These are phyloP conservation scores for Debaryomycetaceae sp. DNA, from an alignment of 1,139 yeast genomes.

Conservation along the genomic window DNA sequence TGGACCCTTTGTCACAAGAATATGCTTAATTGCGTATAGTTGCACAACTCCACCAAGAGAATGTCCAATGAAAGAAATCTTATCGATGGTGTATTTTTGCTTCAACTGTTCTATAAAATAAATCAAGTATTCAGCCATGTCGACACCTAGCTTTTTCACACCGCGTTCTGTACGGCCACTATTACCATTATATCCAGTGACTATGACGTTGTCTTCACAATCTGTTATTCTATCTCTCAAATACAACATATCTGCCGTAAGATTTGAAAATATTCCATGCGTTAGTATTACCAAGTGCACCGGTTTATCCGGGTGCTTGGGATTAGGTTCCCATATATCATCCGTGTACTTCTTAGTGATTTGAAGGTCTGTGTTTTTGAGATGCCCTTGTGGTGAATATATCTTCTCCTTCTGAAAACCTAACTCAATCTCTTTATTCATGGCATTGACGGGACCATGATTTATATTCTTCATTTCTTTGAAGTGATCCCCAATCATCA, in stretches of 20 bases:
- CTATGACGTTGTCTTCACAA: constrained; percentile 47
- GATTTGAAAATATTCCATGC: constrained; percentile 90
- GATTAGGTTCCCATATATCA: constrained; percentile 67
- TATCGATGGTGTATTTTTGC: constrained; percentile 35
- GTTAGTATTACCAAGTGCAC: constrained; percentile 75
- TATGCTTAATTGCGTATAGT: constrained; percentile 83
- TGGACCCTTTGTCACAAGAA: constrained; percentile 47
- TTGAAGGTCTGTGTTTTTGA: constrained; percentile 18
- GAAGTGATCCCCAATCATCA: constrained; percentile 51
- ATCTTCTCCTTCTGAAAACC: constrained; percentile 5
- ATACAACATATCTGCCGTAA: constrained; percentile 85
- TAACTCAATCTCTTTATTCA: constrained; percentile 4
- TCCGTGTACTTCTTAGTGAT: constrained; percentile 55
- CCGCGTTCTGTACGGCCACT: constrained; percentile 91
- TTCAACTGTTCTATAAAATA: constrained; percentile 43
- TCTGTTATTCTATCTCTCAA: constrained; percentile 69
- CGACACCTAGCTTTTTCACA: constrained; percentile 72
- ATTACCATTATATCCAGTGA: constrained; percentile 79
- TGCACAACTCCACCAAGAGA: constrained; percentile 91
- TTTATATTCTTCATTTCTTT: constrained; percentile 29
- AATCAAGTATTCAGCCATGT: constrained; percentile 70
- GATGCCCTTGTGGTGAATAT: constrained; percentile 8
- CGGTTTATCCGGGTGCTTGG: constrained; percentile 39
- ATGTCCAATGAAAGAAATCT: constrained; percentile 86
- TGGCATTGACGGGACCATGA: constrained; percentile 13